These are phyloP conservation scores for Pichia heedii DNA, from an alignment of 805 yeast species.

Conservation along the genomic window DNA sequence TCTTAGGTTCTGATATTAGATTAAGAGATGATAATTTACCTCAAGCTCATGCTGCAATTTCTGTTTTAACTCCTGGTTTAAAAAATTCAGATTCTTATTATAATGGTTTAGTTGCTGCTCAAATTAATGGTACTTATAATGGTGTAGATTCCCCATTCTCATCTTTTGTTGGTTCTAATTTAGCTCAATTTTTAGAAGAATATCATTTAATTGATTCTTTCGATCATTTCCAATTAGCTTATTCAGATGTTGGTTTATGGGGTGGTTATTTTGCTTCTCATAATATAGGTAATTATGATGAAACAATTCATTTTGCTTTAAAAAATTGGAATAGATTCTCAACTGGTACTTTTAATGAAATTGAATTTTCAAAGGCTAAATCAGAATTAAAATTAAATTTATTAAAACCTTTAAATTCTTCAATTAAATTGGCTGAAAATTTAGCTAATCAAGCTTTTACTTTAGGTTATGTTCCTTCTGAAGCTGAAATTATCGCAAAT, in stretches of 20 bases:
- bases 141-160: conserved; percentile 48
- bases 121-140: conserved; percentile 46
- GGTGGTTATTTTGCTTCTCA: conserved; percentile 65
- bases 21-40: conserved; percentile 83
- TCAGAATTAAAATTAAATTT: conserved; percentile 57
- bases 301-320: conserved; percentile 68
- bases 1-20: conserved; percentile 82
- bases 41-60: conserved; percentile 68
- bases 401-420: conserved; percentile 36
- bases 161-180: conserved; percentile 55
- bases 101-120: conserved; percentile 67
- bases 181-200: conserved; percentile 59
- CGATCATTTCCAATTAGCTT: conserved; percentile 63
- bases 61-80: conserved; percentile 62
- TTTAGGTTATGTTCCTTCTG: conserved; percentile 53
- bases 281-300: conserved; percentile 56
- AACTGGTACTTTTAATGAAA: conserved; percentile 55
- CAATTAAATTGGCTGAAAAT: conserved; percentile 33
- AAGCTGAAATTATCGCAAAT: conserved; percentile 47
- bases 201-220: conserved; percentile 65
- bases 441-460: conserved; percentile 53
- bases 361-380: conserved; percentile 74
- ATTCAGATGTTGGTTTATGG: conserved; percentile 77
- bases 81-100: conserved; percentile 50
- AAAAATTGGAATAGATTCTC: conserved; percentile 86